phyloP scores from a whole-genome alignment of 805 yeast genomes.

The Wickerhamiella dianesei region DNA sequence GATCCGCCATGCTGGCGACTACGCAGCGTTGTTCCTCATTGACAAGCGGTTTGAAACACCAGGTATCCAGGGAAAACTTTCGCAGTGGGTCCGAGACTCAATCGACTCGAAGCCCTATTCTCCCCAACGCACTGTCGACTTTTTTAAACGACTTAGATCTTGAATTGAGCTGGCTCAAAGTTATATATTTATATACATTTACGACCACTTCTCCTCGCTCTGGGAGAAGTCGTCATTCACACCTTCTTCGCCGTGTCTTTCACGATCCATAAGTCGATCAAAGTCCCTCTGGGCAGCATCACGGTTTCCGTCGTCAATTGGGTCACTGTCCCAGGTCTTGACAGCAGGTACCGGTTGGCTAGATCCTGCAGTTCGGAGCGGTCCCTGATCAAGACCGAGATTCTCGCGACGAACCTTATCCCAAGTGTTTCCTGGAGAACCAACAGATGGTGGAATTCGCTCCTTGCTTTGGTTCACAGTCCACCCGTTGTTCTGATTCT shows the following conservation, averaged over 20 bases:
- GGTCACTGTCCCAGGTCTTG: neutral
- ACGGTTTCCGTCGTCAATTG: neutral
- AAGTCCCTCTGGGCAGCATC: conserved; percentile 9
- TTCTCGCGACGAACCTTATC: neutral
- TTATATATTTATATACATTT: neutral
- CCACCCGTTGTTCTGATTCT: neutral
- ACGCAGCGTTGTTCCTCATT: conserved; percentile 56
- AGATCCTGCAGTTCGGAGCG: neutral
- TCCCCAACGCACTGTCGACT: neutral
- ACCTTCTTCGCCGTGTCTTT: conserved; percentile 6
- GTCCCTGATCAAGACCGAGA: neutral
- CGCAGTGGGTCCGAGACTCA: conserved; percentile 53
- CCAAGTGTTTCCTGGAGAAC: neutral
- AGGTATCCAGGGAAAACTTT: conserved; percentile 43
- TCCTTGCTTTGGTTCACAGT: neutral
- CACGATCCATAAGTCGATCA: conserved; percentile 15
- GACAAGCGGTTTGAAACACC: conserved; percentile 45
- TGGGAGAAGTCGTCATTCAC: conserved; percentile 14
- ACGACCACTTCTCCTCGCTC: conserved; percentile 17
- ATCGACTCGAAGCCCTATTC: conserved; percentile 14
- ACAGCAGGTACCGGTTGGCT: neutral
- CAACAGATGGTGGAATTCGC: neutral
- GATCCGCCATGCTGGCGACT: conserved; percentile 71
- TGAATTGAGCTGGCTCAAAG: neutral
- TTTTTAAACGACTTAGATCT: conserved; percentile 5